phyloP scores from a whole-genome alignment of 306 rosid species.

The Lotus japonicus region DNA sequence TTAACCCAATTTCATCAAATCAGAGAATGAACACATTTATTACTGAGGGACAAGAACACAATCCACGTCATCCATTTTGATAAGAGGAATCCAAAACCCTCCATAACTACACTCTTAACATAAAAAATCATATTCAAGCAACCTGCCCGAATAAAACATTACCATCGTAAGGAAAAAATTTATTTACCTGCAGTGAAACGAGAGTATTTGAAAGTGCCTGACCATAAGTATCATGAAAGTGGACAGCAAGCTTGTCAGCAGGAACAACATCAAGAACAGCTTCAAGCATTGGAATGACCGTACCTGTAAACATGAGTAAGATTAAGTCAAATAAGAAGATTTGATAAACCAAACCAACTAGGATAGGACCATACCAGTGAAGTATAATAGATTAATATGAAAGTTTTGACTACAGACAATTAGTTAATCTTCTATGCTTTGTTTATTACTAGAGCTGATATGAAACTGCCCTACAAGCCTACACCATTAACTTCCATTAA shows the following conservation, averaged over 20 bases:
- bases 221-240: slow-evolving; percentile 95
- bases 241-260: slow-evolving; percentile 69
- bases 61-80: neutral
- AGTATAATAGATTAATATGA: neutral
- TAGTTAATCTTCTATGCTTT: neutral
- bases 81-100: neutral
- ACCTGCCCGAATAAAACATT: neutral
- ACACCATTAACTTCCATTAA: neutral
- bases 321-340: slow-evolving; percentile 6
- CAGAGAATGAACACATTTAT: neutral
- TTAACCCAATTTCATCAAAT: slow-evolving; percentile 3
- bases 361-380: neutral
- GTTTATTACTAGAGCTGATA: neutral
- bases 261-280: slow-evolving; percentile 72
- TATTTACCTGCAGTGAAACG: slow-evolving; percentile 71
- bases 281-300: slow-evolving; percentile 82
- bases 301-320: slow-evolving; percentile 37
- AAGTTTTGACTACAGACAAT: neutral
- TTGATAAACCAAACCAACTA: slow-evolving; percentile 13
- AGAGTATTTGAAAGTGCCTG: slow-evolving; percentile 89
- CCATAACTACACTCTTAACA: neutral
- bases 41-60: slow-evolving; percentile 1
- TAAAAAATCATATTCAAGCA: neutral
- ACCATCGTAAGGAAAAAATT: neutral
- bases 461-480: neutral